phyloP scores from a whole-genome alignment of 441 rosid genomes.

The Viola pubescens region DNA sequence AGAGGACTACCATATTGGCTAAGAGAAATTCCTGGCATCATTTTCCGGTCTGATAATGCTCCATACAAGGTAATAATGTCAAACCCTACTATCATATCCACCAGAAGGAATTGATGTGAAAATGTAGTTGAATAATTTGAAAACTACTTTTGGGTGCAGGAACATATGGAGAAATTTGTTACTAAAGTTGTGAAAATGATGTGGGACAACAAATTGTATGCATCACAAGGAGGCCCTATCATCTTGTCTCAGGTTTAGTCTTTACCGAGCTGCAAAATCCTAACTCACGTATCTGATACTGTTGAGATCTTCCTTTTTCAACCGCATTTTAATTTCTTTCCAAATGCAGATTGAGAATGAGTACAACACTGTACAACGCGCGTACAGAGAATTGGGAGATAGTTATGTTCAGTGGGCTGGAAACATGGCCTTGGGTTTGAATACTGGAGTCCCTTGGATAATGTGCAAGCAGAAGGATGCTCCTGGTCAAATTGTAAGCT shows the following conservation, averaged over 20 bases:
- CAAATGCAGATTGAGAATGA: slow-evolving; percentile 84
- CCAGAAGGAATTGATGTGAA: background rate
- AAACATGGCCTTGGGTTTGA: slow-evolving; percentile 40
- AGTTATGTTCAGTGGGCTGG: slow-evolving; percentile 85
- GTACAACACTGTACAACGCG: slow-evolving; percentile 72
- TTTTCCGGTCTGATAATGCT: slow-evolving; percentile 64
- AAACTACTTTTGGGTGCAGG: slow-evolving; percentile 24
- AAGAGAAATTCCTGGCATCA: slow-evolving; percentile 64
- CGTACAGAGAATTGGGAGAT: slow-evolving; percentile 50
- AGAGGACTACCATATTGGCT: slow-evolving; percentile 96
- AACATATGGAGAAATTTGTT: slow-evolving; percentile 57
- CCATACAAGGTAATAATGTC: slow-evolving; percentile 52
- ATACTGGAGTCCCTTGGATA: slow-evolving; percentile 75
- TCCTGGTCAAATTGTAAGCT: slow-evolving; percentile 64
- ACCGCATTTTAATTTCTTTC: background rate
- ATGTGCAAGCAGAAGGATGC: slow-evolving; percentile 98
- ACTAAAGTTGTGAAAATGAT: slow-evolving; percentile 44
- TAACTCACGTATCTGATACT: background rate
- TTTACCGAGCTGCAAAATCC: background rate
- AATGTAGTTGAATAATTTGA: slow-evolving; percentile 1
- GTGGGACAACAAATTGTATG: slow-evolving; percentile 60
- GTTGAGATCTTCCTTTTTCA: background rate
- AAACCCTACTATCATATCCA: background rate
- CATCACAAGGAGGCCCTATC: slow-evolving; percentile 90
- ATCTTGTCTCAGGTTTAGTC: slow-evolving; percentile 61